These are phyloP conservation scores for Aspergillus baeticus DNA, from an alignment of 495 filamentous ascomycete species.

Conservation along the genomic window DNA sequence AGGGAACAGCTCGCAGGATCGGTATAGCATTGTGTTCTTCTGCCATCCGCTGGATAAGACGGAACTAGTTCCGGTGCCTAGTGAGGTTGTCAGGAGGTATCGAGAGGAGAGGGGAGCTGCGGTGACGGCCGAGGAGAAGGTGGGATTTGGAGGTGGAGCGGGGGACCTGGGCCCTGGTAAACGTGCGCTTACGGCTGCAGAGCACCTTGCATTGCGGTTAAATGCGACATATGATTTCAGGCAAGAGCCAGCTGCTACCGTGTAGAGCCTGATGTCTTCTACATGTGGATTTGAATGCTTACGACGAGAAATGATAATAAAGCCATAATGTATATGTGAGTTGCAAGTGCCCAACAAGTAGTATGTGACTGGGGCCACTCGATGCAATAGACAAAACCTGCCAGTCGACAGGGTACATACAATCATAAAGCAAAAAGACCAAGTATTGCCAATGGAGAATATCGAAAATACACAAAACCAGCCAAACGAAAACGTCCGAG, in stretches of 20 bases:
- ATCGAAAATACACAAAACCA: slow-evolving; percentile 24
- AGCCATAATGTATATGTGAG: slow-evolving; percentile 1
- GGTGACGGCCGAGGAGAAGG: slow-evolving; percentile 22
- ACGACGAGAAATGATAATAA: neutral
- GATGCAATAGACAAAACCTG: slow-evolving; percentile 19
- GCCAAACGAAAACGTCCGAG: slow-evolving; percentile 19
- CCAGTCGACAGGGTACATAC: slow-evolving; percentile 8
- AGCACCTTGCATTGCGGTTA: slow-evolving; percentile 76
- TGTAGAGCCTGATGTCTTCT: neutral
- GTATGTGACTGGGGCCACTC: slow-evolving; percentile 20
- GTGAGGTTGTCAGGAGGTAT: slow-evolving; percentile 50
- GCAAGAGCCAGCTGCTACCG: neutral
- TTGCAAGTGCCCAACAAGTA: slow-evolving; percentile 4
- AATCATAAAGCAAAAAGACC: slow-evolving; percentile 8
- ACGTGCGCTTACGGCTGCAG: slow-evolving; percentile 72
- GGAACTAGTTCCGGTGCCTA: slow-evolving; percentile 74
- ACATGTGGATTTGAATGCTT: neutral
- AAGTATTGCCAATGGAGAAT: slow-evolving; percentile 16
- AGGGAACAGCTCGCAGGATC: slow-evolving; percentile 54
- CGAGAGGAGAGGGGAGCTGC: slow-evolving; percentile 29
- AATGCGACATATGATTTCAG: slow-evolving; percentile 69
- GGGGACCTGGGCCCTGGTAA: slow-evolving; percentile 44
- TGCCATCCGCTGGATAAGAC: slow-evolving; percentile 79
- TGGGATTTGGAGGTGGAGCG: slow-evolving; percentile 45
- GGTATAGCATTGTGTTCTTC: slow-evolving; percentile 90